A percentile compares a stretch with the other conserved stretches of the same genome.
Conservation (phyloP, 2,329 filamentous ascomycete genomes). For the Beauveria varroae region DNA sequence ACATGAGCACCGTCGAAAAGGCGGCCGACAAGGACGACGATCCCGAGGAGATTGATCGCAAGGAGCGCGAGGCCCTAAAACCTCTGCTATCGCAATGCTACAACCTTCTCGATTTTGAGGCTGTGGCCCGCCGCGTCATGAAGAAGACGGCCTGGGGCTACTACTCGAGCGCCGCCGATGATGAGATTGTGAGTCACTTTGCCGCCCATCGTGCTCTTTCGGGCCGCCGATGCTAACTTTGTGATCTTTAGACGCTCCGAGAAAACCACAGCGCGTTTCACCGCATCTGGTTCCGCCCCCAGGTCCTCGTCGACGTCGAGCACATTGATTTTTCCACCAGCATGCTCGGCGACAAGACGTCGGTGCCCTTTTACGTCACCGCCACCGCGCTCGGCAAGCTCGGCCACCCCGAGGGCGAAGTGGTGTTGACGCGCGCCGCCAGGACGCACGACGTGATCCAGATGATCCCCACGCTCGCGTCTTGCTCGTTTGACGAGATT, state of each 20-base stretch:
- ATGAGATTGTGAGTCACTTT: constrained; percentile 30
- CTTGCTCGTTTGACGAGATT: constrained; percentile 96
- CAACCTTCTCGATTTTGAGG: constrained; percentile 93
- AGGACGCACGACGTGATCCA: constrained; percentile 85
- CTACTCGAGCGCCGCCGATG: constrained; percentile 78
- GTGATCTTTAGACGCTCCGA: constrained; percentile 62
- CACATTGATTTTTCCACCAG: constrained; percentile 80
- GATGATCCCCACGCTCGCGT: constrained; percentile 97
- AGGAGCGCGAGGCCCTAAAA: constrained; percentile 67
- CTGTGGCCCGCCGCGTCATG: constrained; percentile 83
- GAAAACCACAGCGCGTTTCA: constrained; percentile 96
- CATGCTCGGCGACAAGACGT: constrained; percentile 82
- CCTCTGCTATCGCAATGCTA: constrained; percentile 81
- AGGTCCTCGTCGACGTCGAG: constrained; percentile 82
- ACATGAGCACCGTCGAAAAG: constrained; percentile 75
- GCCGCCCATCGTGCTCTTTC: neutral
- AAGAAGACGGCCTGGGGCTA: constrained; percentile 97
- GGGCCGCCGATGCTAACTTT: too few species aligned
- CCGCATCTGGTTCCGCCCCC: constrained; percentile 93
- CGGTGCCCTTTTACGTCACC: constrained; percentile 91
- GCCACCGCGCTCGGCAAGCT: constrained; percentile 94
- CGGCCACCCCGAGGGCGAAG: constrained; percentile 88
- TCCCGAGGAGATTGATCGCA: constrained; percentile 53
- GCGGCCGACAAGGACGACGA: constrained; percentile 61
- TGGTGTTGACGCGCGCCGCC: constrained; percentile 78